These are phyloP conservation scores for Silene uniflora DNA, from an alignment of 148 eudicot species.

Conservation along the genomic window DNA sequence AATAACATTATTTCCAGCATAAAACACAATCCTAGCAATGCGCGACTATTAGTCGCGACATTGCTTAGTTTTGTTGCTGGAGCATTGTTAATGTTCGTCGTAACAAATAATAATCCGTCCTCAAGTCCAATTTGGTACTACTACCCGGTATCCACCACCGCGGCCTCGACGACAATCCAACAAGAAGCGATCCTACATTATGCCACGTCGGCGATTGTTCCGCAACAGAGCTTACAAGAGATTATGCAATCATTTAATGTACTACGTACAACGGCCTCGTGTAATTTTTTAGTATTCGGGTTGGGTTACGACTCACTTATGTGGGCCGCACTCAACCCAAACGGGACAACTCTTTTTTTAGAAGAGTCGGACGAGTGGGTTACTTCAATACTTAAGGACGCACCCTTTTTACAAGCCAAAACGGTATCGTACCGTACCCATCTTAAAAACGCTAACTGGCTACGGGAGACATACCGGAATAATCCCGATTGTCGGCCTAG, in stretches of 20 bases:
- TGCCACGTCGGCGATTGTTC: constrained; percentile 37
- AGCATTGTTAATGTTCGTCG: neutral
- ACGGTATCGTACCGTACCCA: constrained; percentile 36
- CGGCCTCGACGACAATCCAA: constrained; percentile 21
- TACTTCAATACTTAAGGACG: constrained; percentile 20
- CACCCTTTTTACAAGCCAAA: constrained; percentile 29
- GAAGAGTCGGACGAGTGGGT: constrained; percentile 45
- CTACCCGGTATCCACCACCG: neutral
- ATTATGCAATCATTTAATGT: constrained; percentile 35
- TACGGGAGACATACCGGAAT: constrained; percentile 18
- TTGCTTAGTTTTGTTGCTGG: constrained; percentile 22
- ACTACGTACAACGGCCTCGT: constrained; percentile 14
- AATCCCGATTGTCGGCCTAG: constrained; percentile 32
- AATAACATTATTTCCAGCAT: neutral
- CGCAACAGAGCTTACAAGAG: constrained; percentile 35
- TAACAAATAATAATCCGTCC: constrained; percentile 9
- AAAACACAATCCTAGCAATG: constrained; percentile 1
- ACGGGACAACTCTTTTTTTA: constrained; percentile 38
- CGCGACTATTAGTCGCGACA: constrained; percentile 8
- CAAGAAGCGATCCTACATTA: constrained; percentile 38
- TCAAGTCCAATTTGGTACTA: neutral
- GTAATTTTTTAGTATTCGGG: constrained; percentile 45
- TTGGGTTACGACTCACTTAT: constrained; percentile 45
- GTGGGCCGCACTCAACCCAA: constrained; percentile 45
- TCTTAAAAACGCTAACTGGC: constrained; percentile 25